A percentile compares a stretch with the other conserved stretches of the same genome.
phyloP scores from a whole-genome alignment of 2,329 filamentous ascomycete species.

The Calonectria leucothoes region DNA sequence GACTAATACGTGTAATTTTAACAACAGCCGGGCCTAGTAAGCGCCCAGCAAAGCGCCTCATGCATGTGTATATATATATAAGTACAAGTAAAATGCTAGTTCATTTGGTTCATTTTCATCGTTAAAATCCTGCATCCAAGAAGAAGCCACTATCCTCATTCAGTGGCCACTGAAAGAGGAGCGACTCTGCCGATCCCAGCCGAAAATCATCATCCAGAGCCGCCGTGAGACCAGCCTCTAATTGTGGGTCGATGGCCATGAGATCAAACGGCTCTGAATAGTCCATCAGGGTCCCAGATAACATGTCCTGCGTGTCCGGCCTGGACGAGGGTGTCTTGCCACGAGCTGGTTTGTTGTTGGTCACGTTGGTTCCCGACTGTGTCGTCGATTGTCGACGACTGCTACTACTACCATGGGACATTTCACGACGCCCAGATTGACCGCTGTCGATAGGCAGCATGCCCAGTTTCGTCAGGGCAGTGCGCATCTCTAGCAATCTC shows the following conservation, averaged over 20 bases:
- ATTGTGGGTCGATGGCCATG: background rate
- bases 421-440: too few relatives aligned
- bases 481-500: background rate
- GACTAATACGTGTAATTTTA: background rate
- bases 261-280: background rate
- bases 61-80: too few relatives aligned
- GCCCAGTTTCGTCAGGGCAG: background rate
- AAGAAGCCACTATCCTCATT: background rate
- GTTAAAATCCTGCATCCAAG: background rate
- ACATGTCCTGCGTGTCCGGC: background rate
- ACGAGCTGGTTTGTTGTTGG: background rate
- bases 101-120: background rate
- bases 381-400: background rate
- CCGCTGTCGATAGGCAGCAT: too few relatives aligned
- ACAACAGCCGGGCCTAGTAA: background rate
- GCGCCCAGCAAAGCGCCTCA: background rate
- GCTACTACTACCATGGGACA: too few relatives aligned
- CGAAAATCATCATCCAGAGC: background rate
- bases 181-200: background rate
- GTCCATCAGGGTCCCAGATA: background rate
- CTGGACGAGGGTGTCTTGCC: background rate
- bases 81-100: background rate
- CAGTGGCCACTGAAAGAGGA: background rate
- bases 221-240: background rate
- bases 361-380: background rate